Percentiles rank a stretch among this genome's conserved stretches.
Conservation (phyloP, 1,139 yeast genomes). For the Hemisphaericaspora lyxosophila region DNA sequence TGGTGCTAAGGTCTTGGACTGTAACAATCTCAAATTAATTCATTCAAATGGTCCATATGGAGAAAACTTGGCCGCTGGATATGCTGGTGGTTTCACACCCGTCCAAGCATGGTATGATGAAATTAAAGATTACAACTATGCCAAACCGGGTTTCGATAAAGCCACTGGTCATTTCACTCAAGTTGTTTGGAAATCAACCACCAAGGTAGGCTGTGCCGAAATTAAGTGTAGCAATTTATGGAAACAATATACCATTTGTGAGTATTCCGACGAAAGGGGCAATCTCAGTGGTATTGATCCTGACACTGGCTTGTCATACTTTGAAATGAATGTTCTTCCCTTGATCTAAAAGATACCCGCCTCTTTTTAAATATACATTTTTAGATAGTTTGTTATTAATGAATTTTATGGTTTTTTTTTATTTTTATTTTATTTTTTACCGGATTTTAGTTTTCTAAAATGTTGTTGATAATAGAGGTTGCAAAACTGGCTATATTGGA, state of each 20-base stretch:
- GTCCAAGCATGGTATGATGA: slow-evolving; percentile 86
- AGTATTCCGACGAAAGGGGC: slow-evolving; percentile 59
- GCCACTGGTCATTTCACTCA: slow-evolving; percentile 78
- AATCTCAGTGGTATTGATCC: slow-evolving; percentile 46
- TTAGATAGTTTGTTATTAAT: no score
- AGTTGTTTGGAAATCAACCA: slow-evolving; percentile 73
- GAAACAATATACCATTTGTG: slow-evolving; percentile 67
- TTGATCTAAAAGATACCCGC: no score
- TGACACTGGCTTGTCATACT: slow-evolving; percentile 37
- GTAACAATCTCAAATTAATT: slow-evolving; percentile 52
- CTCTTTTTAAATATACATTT: no score
- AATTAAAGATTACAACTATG: slow-evolving; percentile 55
- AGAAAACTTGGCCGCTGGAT: slow-evolving; percentile 85
- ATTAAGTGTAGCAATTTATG: slow-evolving; percentile 48
- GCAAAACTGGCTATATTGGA: no score
- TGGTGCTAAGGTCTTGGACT: slow-evolving; percentile 43
- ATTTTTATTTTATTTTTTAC: no score
- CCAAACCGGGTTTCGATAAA: slow-evolving; percentile 30
- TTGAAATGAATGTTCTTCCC: slow-evolving; percentile 54
- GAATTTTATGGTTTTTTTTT: no score
- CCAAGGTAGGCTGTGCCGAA: slow-evolving; percentile 71
- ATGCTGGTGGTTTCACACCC: slow-evolving; percentile 52
- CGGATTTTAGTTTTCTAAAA: no score
- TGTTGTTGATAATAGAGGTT: no score
- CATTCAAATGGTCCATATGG: slow-evolving; percentile 71